Base-by-base conservation (phyloP, 352 stramenopile species). In the Plasmopara muralis region DNA sequence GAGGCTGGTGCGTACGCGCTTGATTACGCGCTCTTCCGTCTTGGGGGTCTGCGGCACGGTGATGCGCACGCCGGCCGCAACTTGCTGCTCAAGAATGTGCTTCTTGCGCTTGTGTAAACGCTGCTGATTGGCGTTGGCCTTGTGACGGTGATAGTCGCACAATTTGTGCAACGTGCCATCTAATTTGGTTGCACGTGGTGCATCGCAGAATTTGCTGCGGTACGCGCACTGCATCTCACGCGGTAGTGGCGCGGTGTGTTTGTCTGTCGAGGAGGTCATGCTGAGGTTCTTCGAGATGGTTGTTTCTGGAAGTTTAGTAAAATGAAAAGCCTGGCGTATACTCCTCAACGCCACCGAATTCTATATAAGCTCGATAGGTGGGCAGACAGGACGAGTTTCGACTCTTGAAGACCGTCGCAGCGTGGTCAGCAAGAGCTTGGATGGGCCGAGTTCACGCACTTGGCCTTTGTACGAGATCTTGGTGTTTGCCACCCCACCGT, bases 121-220 rank as follows among this genome's bases (percentile, higher is more conserved):
- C 45, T 71, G 65, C 43, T 83, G 73, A 57, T 74, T 83, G 39
- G 63, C 53, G 35, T 83, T 83, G 47, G 73, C 73, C 39, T 73
- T 74, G 38, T 53, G 61, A 0, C 73, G 65, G 43, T 83, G 73
- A 56, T 74, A 70, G 55, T 80, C 70, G 55, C 70, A 84, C 9
- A 84, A 50, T 5, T 70, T 68, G 55, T 84, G 73, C 47, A 81
- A 20, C 31, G 56, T 64, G 29, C 70, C 70, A 57, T 77, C 62
- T 9, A 70, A 57, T 39, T 84, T 84, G 15, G 57, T 63, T 8
- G 73, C 68, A 25, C 70, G 73, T 4, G 54, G 58, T 15, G 64
- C 67, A 34, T 49, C 52, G 66, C 73, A 84, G 29, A 60, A 52
- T 42, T 79, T 82, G 63, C 66, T 81, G 29, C 61, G 58, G 57